Conservation (phyloP, 2,329 filamentous ascomycete species). For the Penicillium glabrum region DNA sequence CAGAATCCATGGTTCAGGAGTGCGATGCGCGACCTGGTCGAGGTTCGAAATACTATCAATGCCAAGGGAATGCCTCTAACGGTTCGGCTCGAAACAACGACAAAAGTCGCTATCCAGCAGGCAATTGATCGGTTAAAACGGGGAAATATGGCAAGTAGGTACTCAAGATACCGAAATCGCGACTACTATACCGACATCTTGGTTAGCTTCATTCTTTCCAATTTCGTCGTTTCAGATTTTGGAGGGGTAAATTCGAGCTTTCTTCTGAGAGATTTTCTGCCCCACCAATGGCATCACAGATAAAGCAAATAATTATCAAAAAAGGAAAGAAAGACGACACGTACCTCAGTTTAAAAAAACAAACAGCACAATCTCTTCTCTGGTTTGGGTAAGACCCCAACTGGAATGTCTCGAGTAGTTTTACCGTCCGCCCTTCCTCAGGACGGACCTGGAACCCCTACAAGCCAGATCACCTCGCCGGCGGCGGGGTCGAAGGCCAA, state of each 20-base stretch:
- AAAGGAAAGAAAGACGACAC: constrained; percentile 1
- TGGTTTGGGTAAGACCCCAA: constrained; percentile 11
- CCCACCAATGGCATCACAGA: constrained; percentile 16
- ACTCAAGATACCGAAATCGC: constrained; percentile 13
- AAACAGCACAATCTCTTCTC: constrained; percentile 9
- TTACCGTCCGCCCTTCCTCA: constrained; percentile 55
- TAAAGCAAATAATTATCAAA: constrained; percentile 2
- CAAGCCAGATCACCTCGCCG: constrained; percentile 41
- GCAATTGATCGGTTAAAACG: constrained; percentile 10
- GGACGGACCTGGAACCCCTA: constrained; percentile 52
- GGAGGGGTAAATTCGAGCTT: constrained; percentile 19
- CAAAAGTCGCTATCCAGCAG: constrained; percentile 6
- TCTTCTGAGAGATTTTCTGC: constrained; percentile 7
- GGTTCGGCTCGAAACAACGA: not conserved
- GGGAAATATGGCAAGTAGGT: constrained; percentile 11
- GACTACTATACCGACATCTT: constrained; percentile 6
- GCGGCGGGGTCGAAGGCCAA: constrained; percentile 24
- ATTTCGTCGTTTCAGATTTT: not conserved
- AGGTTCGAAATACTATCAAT: not conserved
- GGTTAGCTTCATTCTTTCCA: constrained; percentile 12
- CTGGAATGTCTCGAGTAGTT: constrained; percentile 27
- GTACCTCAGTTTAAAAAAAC: constrained; percentile 18
- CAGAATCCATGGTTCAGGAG: constrained; percentile 21
- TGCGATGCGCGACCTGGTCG: not conserved
- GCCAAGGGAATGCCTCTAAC: not conserved